phyloP scores from a whole-genome alignment of 176 grass and related monocot species.

The Phoenix dactylifera region DNA sequence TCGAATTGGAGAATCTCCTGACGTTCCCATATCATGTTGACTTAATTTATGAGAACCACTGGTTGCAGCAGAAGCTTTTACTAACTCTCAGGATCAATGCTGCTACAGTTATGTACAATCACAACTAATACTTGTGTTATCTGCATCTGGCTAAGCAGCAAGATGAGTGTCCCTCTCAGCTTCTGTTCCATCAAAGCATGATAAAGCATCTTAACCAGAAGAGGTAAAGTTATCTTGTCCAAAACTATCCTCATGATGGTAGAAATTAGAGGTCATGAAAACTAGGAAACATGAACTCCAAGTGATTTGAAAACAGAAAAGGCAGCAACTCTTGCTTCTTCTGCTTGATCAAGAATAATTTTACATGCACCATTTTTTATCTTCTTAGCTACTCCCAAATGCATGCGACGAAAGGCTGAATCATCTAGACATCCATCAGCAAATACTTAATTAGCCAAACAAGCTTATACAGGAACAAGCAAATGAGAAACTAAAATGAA shows the following conservation, averaged over 20 bases:
- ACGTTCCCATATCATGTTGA: too few relatives aligned
- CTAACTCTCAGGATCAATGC: neutral
- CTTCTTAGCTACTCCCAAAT: constrained; percentile 85
- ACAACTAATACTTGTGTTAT: constrained; percentile 22
- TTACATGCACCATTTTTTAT: constrained; percentile 94
- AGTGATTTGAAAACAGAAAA: constrained; percentile 92
- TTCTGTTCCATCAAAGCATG: neutral
- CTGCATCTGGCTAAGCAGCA: constrained; percentile 13
- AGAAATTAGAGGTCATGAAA: constrained; percentile 48
- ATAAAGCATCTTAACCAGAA: constrained; percentile 19
- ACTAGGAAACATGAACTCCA: constrained; percentile 72
- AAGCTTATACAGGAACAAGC: neutral
- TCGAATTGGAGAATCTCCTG: too few relatives aligned
- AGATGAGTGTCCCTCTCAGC: constrained; percentile 24
- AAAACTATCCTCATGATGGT: constrained; percentile 13
- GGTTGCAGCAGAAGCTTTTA: constrained; percentile 1
- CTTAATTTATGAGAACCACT: too few relatives aligned
- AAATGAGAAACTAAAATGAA: too few relatives aligned
- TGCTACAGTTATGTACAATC: constrained; percentile 3
- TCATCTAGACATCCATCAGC: constrained; percentile 22
- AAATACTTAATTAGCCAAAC: neutral
- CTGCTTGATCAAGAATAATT: constrained; percentile 92
- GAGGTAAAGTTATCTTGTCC: constrained; percentile 16
- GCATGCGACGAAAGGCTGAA: constrained; percentile 48
- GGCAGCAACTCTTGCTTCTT: constrained; percentile 77